phyloP scores from a whole-genome alignment of 495 filamentous ascomycete genomes.

The Amorphotheca resinae region DNA sequence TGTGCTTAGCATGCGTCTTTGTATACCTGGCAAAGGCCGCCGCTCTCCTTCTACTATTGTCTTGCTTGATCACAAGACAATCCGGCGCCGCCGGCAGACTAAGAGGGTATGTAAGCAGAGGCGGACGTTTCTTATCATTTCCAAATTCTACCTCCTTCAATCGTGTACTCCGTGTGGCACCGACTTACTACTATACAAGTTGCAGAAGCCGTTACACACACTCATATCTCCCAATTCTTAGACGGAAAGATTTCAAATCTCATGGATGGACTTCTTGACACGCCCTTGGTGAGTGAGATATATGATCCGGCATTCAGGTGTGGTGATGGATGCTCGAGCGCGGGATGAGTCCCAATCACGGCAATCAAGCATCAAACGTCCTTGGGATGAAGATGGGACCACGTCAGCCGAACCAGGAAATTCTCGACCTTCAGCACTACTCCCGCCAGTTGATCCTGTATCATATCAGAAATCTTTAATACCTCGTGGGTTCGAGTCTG shows the following conservation, averaged over 20 bases:
- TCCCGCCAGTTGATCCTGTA: conserved; percentile 15
- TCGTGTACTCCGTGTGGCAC: neutral
- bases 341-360: conserved; percentile 13
- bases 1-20: too few relatives aligned
- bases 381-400: conserved; percentile 15
- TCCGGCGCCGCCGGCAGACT: neutral
- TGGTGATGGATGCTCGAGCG: conserved; percentile 21
- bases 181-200: neutral
- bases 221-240: neutral
- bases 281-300: conserved; percentile 8
- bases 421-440: conserved; percentile 3
- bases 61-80: conserved; percentile 1
- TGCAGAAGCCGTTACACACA: conserved; percentile 1
- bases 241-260: conserved; percentile 3
- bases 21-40: too few relatives aligned
- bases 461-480: conserved; percentile 1
- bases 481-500: neutral
- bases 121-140: neutral
- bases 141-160: neutral
- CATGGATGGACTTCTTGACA: conserved; percentile 14
- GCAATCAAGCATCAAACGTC: conserved; percentile 16
- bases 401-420: neutral
- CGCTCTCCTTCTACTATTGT: too few relatives aligned
- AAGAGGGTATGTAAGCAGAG: conserved; percentile 2
- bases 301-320: conserved; percentile 1